Evolutionary conservation across 768 basidiomycete genomes (phyloP).

Genomic region (Phanerochaete sordida): DNA sequence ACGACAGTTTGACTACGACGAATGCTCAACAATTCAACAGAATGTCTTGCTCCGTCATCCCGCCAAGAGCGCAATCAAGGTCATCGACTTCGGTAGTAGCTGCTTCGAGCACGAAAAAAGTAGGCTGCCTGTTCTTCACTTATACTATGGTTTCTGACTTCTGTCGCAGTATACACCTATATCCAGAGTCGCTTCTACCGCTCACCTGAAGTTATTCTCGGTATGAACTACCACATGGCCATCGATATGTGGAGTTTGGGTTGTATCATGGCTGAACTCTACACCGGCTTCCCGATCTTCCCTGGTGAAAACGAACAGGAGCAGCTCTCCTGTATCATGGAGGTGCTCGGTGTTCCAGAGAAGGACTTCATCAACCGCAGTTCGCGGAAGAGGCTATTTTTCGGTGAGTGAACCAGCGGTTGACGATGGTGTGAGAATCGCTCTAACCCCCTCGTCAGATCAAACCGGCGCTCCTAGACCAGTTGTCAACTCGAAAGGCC

Average conservation of each 20-base stretch:
- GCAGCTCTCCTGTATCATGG: constrained; percentile 98
- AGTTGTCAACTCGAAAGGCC: constrained; percentile 95
- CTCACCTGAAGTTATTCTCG: constrained; percentile 98
- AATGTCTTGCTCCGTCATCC: constrained; percentile 95
- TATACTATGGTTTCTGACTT: constrained; percentile 8
- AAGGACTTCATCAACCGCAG: constrained; percentile 93
- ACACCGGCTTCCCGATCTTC: constrained; percentile 97
- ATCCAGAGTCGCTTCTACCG: constrained; percentile 99
- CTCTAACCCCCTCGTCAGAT: constrained; percentile 48
- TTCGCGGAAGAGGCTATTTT: constrained; percentile 91
- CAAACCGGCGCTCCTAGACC: constrained; percentile 90
- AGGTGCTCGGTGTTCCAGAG: constrained; percentile 93
- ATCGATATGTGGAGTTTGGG: constrained; percentile 99
- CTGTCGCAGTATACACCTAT: constrained; percentile 86
- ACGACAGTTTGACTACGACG: background rate
- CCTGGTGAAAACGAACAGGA: constrained; percentile 99
- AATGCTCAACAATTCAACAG: constrained; percentile 36
- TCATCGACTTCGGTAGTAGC: constrained; percentile 98
- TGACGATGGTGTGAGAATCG: background rate
- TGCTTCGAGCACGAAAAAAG: constrained; percentile 99
- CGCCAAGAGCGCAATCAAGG: constrained; percentile 93
- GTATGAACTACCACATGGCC: constrained; percentile 99
- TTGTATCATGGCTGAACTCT: constrained; percentile 95
- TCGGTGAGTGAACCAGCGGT: constrained; percentile 55
- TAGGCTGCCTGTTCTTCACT: constrained; percentile 32